Evolutionary conservation across 805 yeast species (phyloP).

Genomic region (Jamesozyma piceae): DNA sequence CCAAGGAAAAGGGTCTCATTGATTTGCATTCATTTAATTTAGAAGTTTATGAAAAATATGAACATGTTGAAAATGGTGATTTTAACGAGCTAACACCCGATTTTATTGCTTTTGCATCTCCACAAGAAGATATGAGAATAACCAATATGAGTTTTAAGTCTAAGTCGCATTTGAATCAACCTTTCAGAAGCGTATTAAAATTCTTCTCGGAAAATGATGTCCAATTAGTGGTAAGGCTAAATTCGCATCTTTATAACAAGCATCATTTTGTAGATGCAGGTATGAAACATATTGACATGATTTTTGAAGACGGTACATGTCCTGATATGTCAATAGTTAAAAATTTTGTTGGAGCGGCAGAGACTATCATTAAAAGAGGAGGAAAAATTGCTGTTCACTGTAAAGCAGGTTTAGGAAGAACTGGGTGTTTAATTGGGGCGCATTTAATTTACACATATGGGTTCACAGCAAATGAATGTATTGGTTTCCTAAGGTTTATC

Average conservation of each 20-base stretch:
- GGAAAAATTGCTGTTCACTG: conserved; percentile 98
- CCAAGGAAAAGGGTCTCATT: conserved; percentile 82
- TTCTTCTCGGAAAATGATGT: conserved; percentile 69
- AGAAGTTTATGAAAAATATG: conserved; percentile 90
- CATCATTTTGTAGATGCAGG: conserved; percentile 73
- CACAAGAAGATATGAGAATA: conserved; percentile 53
- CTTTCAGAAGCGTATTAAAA: conserved; percentile 71
- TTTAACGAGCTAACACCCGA: conserved; percentile 86
- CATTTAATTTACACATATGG: conserved; percentile 93
- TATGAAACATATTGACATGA: conserved; percentile 87
- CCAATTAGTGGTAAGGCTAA: conserved; percentile 81
- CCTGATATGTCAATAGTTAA: conserved; percentile 91
- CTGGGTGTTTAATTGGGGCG: conserved; percentile 96
- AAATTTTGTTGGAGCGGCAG: conserved; percentile 90
- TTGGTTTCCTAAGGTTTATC: conserved; percentile 90
- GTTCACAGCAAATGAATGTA: conserved; percentile 93
- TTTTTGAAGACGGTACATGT: conserved; percentile 96
- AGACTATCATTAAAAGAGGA: conserved; percentile 71
- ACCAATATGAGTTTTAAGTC: conserved; percentile 14
- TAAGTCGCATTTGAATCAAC: conserved; percentile 45
- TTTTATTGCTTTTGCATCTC: conserved; percentile 96
- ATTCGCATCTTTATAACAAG: conserved; percentile 83
- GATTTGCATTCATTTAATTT: conserved; percentile 80
- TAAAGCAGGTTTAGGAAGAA: conserved; percentile 95
- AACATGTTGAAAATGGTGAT: conserved; percentile 95